phyloP scores from a whole-genome alignment of 164 flowering plant species.

The Litsea cubeba region DNA sequence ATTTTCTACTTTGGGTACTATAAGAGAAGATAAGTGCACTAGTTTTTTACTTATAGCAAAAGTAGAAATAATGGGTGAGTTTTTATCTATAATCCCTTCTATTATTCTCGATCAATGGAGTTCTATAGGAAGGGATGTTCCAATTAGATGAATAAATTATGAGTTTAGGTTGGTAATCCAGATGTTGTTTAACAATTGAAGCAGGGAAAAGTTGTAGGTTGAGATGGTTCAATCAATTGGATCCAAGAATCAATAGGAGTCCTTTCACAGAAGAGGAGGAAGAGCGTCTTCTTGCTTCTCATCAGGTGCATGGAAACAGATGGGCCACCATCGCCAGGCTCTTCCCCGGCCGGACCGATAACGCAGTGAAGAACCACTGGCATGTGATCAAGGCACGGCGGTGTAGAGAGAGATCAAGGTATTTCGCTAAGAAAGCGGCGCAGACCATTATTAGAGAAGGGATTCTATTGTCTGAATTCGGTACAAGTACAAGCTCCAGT shows the following conservation, averaged over 20 bases:
- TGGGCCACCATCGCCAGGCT: constrained; percentile 61
- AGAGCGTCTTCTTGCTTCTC: constrained; percentile 55
- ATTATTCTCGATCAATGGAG: background rate
- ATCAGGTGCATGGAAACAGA: constrained; percentile 56
- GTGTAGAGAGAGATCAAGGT: constrained; percentile 41
- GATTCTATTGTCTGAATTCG: constrained; percentile 3
- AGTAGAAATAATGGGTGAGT: background rate
- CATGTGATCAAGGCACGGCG: constrained; percentile 60
- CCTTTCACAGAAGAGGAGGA: constrained; percentile 74
- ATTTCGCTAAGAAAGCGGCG: constrained; percentile 30
- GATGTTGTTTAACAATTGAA: background rate
- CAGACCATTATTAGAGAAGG: constrained; percentile 13
- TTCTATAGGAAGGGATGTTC: background rate
- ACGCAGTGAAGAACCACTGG: constrained; percentile 78
- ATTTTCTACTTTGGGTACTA: background rate
- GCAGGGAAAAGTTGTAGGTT: constrained; percentile 76
- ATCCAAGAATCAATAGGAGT: constrained; percentile 55
- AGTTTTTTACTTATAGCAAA: background rate
- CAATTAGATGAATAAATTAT: background rate
- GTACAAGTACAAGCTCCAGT: constrained; percentile 2
- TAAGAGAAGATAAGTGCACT: background rate
- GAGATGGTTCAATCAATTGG: constrained; percentile 75
- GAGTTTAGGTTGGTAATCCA: background rate
- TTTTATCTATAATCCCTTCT: background rate
- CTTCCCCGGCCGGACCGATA: constrained; percentile 70